Conservation (phyloP, 495 filamentous ascomycete species). For the Tuber calosporum region DNA sequence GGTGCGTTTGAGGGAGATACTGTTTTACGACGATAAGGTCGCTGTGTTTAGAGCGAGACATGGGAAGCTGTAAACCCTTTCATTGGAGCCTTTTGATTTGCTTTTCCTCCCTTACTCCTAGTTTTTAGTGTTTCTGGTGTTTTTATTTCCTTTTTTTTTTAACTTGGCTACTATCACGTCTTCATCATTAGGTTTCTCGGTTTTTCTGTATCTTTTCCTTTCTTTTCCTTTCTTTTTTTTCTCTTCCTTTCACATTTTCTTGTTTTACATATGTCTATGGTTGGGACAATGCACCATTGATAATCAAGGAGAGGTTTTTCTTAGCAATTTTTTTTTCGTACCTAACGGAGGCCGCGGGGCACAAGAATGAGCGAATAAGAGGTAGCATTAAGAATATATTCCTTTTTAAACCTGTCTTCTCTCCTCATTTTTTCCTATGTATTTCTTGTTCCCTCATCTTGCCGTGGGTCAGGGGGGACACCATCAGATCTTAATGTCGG, state of each 20-base stretch:
- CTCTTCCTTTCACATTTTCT: neutral
- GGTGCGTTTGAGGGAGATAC: slow-evolving; percentile 70
- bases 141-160: neutral
- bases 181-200: neutral
- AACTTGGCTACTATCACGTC: neutral
- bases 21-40: slow-evolving; percentile 85
- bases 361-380: neutral
- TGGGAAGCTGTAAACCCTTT: slow-evolving; percentile 53
- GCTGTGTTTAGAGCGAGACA: slow-evolving; percentile 75
- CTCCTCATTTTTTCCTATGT: neutral
- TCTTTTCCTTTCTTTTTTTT: neutral
- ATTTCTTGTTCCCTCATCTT: neutral
- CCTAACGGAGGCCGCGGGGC: neutral
- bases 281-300: neutral
- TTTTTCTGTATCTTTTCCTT: neutral
- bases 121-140: neutral
- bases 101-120: neutral
- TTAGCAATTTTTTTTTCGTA: neutral
- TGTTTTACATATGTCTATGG: neutral
- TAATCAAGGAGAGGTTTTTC: neutral
- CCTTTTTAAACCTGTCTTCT: neutral
- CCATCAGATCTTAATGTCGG: neutral
- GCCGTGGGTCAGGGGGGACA: neutral
- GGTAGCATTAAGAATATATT: neutral
- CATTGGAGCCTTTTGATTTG: slow-evolving; percentile 5